Evolutionary conservation across 148 eudicot genomes (phyloP), one percentile per base, ranked within the genome.

Genomic region (Pouteria glomerata): DNA sequence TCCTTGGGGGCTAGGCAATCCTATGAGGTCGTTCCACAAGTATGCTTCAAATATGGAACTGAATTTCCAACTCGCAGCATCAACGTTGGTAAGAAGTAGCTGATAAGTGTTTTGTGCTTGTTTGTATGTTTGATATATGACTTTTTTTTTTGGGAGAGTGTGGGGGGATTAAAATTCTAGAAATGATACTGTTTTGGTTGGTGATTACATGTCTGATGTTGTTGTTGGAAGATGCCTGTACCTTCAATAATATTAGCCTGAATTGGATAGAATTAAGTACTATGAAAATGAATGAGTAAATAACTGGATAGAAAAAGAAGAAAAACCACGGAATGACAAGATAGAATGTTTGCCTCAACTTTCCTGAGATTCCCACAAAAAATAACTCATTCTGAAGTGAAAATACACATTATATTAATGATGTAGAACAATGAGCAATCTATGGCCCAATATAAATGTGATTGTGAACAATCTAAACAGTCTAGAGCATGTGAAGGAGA

Each of bases 1-100:
- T 39, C 44, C 21, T 69, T 52, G 21, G 59, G 71, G 47, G 4
- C 33, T n/a, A 50, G 44, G 63, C 47, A 39, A 26, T 57, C 71
- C 55, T 42, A 27, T 42, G 42, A 23, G 65, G 65, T 71, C 53
- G 29, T 57, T 71, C 66, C 66, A 8, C 52, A 23, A 61, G 31
- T 26, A 30, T 6, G 56, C 55, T 35, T n/a, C 66, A 57, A 8
- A 31, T 57, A 58, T 57, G 31, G 29, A 19, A 26, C 19, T 18
- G 23, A 19, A 39, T 52, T 41, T 69, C 48, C 63, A 70, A 29
- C 45, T 57, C 19, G 50, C 16, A 12, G 50, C 26, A 11, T 23
- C 21, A 39, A 56, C 1, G 3, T 37, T 26, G 24, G 24, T 19
- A n/a, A n/a, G n/a, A n/a, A n/a, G 31, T 41, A 69, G 26, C 21